phyloP scores from a whole-genome alignment of 495 filamentous ascomycete genomes.

The Staphylotrichum tortipilum region DNA sequence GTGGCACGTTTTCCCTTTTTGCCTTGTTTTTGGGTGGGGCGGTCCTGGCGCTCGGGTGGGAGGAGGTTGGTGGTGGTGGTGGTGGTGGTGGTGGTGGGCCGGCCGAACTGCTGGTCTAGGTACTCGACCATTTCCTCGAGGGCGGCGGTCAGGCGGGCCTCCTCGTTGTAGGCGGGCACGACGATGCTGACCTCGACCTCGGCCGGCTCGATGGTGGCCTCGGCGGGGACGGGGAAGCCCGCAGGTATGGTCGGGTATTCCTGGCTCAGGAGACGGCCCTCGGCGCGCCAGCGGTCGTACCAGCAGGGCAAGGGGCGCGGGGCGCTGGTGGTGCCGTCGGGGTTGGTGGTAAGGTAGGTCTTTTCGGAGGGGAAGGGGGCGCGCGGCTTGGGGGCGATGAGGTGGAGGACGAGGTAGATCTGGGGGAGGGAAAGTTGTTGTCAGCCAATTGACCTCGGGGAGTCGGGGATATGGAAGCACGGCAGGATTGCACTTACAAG shows the following conservation, averaged over 20 bases:
- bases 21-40: conserved; percentile 15
- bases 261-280: conserved; percentile 39
- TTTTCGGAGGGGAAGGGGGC: conserved; percentile 68
- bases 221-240: conserved; percentile 26
- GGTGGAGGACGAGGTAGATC: conserved; percentile 58
- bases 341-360: conserved; percentile 65
- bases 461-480: background rate
- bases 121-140: conserved; percentile 85
- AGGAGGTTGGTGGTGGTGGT: background rate
- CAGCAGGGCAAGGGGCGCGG: conserved; percentile 70
- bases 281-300: conserved; percentile 59
- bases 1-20: conserved; percentile 10
- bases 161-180: conserved; percentile 92
- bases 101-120: conserved; percentile 66
- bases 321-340: conserved; percentile 51
- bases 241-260: conserved; percentile 26
- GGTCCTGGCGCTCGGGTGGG: conserved; percentile 1
- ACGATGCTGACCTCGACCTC: conserved; percentile 67
- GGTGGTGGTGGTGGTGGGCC: too few relatives aligned
- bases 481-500: conserved; percentile 15
- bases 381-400: conserved; percentile 77
- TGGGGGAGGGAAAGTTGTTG: conserved; percentile 3
- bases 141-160: conserved; percentile 70
- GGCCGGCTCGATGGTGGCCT: conserved; percentile 35
- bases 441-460: conserved; percentile 2